Evolutionary conservation across 108 stramenopile species (phyloP).

Genomic region (Nitzschia inconspicua): DNA sequence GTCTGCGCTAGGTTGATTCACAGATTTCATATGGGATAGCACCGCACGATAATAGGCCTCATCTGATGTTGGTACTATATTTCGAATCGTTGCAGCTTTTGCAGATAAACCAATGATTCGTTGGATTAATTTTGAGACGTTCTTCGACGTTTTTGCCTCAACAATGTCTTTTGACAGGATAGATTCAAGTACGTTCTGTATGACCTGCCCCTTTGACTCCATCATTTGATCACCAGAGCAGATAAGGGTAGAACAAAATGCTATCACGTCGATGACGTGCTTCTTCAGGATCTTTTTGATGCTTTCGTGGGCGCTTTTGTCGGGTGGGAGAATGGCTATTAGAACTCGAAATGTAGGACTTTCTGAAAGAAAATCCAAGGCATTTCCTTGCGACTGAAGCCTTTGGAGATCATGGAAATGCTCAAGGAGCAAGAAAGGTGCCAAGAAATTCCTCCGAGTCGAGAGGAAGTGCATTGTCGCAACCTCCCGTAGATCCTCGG

Average conservation of each 20-base stretch:
- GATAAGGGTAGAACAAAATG: slow-evolving; percentile 5
- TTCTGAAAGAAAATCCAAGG: no score
- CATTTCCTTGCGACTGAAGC: no score
- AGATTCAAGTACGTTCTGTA: slow-evolving; percentile 2
- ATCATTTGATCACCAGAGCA: background rate
- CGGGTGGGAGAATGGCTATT: no score
- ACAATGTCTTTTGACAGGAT: slow-evolving; percentile 2
- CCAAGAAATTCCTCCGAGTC: slow-evolving; percentile 9
- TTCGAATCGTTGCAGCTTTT: background rate
- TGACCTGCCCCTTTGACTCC: background rate
- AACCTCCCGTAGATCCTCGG: background rate
- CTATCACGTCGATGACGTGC: slow-evolving; percentile 15
- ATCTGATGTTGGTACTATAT: background rate
- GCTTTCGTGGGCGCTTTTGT: no score
- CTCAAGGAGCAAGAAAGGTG: slow-evolving; percentile 19
- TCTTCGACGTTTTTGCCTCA: slow-evolving; percentile 1
- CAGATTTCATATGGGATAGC: background rate
- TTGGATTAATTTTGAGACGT: background rate
- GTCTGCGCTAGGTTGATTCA: slow-evolving; percentile 5
- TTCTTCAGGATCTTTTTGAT: background rate
- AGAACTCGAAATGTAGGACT: no score
- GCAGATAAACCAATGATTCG: slow-evolving; percentile 16
- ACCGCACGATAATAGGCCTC: slow-evolving; percentile 1
- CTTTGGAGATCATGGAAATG: no score
- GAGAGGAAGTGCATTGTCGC: background rate